Evolutionary conservation across 768 basidiomycete species (phyloP).

Genomic region (Boletus rex-veris): DNA sequence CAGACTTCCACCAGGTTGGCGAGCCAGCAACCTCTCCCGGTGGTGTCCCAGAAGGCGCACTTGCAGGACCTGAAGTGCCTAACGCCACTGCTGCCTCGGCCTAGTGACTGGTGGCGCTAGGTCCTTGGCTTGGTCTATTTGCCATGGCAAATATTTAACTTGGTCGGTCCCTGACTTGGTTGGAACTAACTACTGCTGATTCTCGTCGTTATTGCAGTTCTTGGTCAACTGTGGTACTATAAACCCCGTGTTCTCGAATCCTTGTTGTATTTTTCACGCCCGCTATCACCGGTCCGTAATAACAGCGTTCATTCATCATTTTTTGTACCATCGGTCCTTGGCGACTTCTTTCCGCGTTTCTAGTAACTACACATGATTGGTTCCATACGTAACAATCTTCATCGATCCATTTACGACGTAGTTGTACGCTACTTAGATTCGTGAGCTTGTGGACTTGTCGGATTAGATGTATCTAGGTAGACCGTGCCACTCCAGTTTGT

Average conservation of each 20-base stretch:
- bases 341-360: conserved; percentile 9
- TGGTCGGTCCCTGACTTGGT: conserved; percentile 10
- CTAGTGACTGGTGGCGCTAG: conserved; percentile 8
- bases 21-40: conserved; percentile 42
- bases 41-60: conserved; percentile 55
- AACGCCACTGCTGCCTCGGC: conserved; percentile 9
- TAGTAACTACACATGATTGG: not conserved
- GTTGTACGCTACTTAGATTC: conserved; percentile 14
- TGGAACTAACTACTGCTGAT: not conserved
- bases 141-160: conserved; percentile 8
- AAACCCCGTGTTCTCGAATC: conserved; percentile 5
- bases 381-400: not conserved
- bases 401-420: not conserved
- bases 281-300: conserved; percentile 13
- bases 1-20: conserved; percentile 81
- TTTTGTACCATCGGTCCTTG: conserved; percentile 5
- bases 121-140: not conserved
- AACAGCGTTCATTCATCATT: conserved; percentile 3
- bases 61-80: conserved; percentile 56
- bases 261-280: conserved; percentile 2
- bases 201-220: not conserved
- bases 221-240: conserved; percentile 17
- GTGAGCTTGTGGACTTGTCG: conserved; percentile 9
- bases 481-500: not conserved
- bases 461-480: conserved; percentile 12